phyloP scores from a whole-genome alignment of 371 early-diverging fungal genomes.

The Rhizomucor pusillus region DNA sequence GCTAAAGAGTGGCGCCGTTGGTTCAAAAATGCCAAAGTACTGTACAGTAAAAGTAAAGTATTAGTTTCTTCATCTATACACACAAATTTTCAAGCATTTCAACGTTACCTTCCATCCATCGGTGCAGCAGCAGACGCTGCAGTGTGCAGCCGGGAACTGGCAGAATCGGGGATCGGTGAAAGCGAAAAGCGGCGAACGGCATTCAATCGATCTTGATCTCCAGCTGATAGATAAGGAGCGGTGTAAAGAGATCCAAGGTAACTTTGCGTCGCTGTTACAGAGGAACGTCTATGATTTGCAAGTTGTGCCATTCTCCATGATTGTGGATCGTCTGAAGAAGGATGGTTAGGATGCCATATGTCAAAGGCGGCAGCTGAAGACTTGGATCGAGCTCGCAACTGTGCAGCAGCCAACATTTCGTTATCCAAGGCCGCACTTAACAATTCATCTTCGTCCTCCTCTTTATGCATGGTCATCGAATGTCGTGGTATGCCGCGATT shows the following conservation, averaged over 20 bases:
- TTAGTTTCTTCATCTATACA: no score
- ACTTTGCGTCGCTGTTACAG: constrained; percentile 1
- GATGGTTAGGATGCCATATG: constrained; percentile 31
- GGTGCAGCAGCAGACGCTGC: constrained; percentile 1
- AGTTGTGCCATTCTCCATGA: constrained; percentile 7
- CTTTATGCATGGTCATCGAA: constrained; percentile 35
- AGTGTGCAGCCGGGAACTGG: no score
- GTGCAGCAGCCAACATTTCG: constrained; percentile 17
- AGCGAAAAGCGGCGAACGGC: constrained; percentile 32
- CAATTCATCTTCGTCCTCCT: constrained; percentile 24
- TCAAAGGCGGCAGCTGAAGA: constrained; percentile 39
- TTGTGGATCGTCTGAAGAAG: constrained; percentile 13
- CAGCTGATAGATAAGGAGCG: constrained; percentile 13
- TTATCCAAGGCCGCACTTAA: constrained; percentile 14
- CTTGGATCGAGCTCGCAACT: constrained; percentile 30
- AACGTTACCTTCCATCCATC: constrained; percentile 9
- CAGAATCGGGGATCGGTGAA: constrained; percentile 17
- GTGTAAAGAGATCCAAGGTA: not conserved
- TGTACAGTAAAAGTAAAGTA: not conserved
- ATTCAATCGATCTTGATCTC: constrained; percentile 24
- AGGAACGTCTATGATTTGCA: constrained; percentile 12
- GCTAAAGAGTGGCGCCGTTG: constrained; percentile 41
- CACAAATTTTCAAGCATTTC: no score
- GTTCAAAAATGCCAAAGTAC: not conserved
- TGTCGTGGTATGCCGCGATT: constrained; percentile 9